Evolutionary conservation across 2,329 filamentous ascomycete species (phyloP), one percentile per base, ranked within the genome.

Genomic region (Diaporthe eres): DNA sequence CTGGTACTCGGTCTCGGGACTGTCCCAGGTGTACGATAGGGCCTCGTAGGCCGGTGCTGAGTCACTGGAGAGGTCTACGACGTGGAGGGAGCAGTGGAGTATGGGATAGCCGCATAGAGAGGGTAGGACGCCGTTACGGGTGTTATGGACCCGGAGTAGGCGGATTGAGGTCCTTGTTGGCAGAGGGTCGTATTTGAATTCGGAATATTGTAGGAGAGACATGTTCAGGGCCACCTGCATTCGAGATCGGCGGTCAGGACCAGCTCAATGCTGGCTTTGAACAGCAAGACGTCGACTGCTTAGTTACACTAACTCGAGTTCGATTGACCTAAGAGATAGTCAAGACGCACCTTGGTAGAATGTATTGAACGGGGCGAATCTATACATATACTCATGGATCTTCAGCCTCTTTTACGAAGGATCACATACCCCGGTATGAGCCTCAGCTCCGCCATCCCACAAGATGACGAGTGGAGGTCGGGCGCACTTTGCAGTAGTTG

Each of bases 11-110:
- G 71, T 60, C 28, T 72, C 71, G 22, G 71, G 71, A 5, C 71
- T 72, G 5, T 72, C 72, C 76, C 76, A 77, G 4, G 76, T 77
- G 28, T 77, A 77, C 10, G 76, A 77, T 3, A 77, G 49, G n/a
- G 76, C 74, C 8, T 74, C 81, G 63, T 85, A 84, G 15, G 58
- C 22, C 5, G 76, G 76, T 61, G 71, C 74, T 22, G 57, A 47
- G 12, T 47, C 31, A 15, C 22, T 49, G 25, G 57, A 19, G 15
- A 72, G 71, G 31, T 72, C 71, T 39, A 72, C 71, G 13, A 63
- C 71, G 6, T 72, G 42, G 19, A 72, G 58, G 0, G 71, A 72
- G 22, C 71, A 72, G 55, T 72, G 42, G 37, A 72, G 42, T 47
- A 61, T 47, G 1, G 71, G 71, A 12, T 72, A 72, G 4, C 53